These are phyloP conservation scores for Exophiala sp. DNA, from an alignment of 2,329 filamentous ascomycete species.

Conservation along the genomic window DNA sequence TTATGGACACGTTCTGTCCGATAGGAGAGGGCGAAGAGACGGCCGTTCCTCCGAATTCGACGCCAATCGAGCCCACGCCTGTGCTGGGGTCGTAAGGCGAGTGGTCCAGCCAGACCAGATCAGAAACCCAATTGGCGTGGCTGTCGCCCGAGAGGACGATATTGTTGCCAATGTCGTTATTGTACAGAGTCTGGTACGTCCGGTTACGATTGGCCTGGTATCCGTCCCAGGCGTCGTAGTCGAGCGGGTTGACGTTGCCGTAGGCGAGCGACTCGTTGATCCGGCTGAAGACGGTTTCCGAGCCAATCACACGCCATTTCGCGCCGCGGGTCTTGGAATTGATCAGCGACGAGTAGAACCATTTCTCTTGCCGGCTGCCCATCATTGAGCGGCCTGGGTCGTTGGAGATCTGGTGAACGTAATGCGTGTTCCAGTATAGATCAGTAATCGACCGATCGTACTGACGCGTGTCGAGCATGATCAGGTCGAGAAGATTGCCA, in stretches of 20 bases:
- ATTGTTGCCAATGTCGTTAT: conserved; percentile 68
- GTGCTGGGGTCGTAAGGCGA: conserved; percentile 53
- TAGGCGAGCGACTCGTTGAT: conserved; percentile 48
- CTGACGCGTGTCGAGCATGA: conserved; percentile 66
- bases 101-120: conserved; percentile 57
- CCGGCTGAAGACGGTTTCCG: conserved; percentile 65
- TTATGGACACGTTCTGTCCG: conserved; percentile 57
- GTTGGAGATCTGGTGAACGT: conserved; percentile 60
- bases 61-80: conserved; percentile 56
- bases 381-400: conserved; percentile 67
- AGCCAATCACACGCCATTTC: conserved; percentile 68
- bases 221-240: conserved; percentile 62
- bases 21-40: conserved; percentile 59
- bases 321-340: conserved; percentile 62
- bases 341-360: conserved; percentile 64
- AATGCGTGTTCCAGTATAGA: conserved; percentile 59
- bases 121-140: conserved; percentile 63
- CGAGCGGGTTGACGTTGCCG: conserved; percentile 42
- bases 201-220: conserved; percentile 69
- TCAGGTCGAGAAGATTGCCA: conserved; percentile 62
- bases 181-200: conserved; percentile 63
- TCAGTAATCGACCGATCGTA: conserved; percentile 66
- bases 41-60: conserved; percentile 65
- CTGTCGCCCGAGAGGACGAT: conserved; percentile 69
- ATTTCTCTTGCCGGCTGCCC: conserved; percentile 69